Base-by-base conservation (phyloP, 768 basidiomycete species). In the Russula griseocarnosa region DNA sequence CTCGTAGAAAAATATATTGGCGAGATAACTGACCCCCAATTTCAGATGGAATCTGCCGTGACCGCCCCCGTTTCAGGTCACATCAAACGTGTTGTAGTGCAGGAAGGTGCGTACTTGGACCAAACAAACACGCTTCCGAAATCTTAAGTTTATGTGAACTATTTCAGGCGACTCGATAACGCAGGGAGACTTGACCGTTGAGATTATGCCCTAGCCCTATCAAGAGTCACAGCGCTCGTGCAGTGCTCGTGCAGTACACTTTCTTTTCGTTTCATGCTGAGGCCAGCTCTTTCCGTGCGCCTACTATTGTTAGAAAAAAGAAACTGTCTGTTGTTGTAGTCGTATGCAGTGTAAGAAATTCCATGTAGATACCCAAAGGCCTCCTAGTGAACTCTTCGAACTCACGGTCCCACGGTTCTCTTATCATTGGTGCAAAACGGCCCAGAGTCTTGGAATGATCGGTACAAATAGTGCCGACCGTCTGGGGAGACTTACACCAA, bases 41-140 rank as follows among this genome's bases (percentile, higher is more conserved):
- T 71, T 69, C 71, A 95, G 94, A 98, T 98, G 96, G 96, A 99
- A 79, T 94, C 92, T 66, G 87, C 92, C 67, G 94, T 98, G 52
- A 96, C 94, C 34, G 90, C 94, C 32, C 95, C 97, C 28, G 96
- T 98, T 50, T 94, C 94, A 56, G 97, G 97, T 50, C 93, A 94
- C 75, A 83, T 98, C 77, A 94, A 93, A 78, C 88, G 96, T 47
- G 92, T 99, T 32, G 84, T 87, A 57, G 93, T 98, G 58, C 85
- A 86, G 67, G 90, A 94, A 83, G 92, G 90, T 88, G 68, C 67
- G 78, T 32, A 52, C 44, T 38, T 56, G 22, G 64, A 58, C 62
- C 62, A 30, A 47, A 40, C 62, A 30, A 47, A 40, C 50, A 47
- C 20, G 42, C 61, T 42, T 28, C 58, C 58, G 24, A 49, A 26